Evolutionary conservation across 2,329 filamentous ascomycete genomes (phyloP), one percentile per base, ranked within the genome.

Genomic region (Paramyrothecium sp.): DNA sequence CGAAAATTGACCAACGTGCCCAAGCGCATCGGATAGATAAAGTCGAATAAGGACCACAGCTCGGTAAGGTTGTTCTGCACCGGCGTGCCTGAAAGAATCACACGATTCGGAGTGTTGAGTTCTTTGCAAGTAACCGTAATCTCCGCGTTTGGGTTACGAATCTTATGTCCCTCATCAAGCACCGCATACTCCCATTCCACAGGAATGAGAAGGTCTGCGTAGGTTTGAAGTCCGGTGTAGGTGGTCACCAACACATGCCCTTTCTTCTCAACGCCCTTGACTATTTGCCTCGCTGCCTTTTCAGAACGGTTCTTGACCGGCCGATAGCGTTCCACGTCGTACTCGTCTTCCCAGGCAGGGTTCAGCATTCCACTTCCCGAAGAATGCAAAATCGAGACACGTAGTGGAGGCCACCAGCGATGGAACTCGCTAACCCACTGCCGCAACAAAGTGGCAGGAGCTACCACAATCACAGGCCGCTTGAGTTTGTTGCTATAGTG

Each of bases 341-440:
- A 78, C 17, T 78, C 74, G 64, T 84, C 73, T 72, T 86, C 75
- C 67, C 86, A 71, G 73, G 87, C 76, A n/a, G 96, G 79, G 62
- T 96, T 92, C 54, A 97, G 78, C 94, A 99, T 98, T 19, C 95
- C 96, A 71, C 92, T 98, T 3, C 95, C 95, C 4, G 95, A 97
- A 1, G 92, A 92, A 70, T 99, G 95, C 52, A 99, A 73, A 60
- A 99, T 98, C 0, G 93, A 96, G 5, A 99, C 95, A 47, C 96
- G 86, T 33, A 99, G 79, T n/a, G 95, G 89, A n/a, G 95, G 95
- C 96, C 96, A 99, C 96, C 96, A 99, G 13, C 89, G 87, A 74
- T 99, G 96, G 65, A 99, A 98, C 69, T 99, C 95, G 62, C 96
- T 96, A 13, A 97, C 95, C 95, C 95, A 99, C 71, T 99, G 95